Conservation (phyloP, 2,329 filamentous ascomycete genomes). For the Ophiostoma novo-ulmi region DNA sequence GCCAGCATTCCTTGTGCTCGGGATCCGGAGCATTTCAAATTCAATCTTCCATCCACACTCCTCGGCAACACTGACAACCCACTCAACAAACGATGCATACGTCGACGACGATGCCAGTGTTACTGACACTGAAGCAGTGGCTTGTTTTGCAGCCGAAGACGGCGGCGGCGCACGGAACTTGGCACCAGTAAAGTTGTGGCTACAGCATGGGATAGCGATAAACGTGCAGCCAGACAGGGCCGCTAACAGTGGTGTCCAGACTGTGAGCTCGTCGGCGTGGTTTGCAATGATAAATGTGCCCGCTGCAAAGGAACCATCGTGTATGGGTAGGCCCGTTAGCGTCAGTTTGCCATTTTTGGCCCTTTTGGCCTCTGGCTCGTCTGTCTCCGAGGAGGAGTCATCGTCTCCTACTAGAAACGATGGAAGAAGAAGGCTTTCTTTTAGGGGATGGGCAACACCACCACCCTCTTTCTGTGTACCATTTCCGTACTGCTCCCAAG, state of each 20-base stretch:
- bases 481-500: constrained; percentile 67
- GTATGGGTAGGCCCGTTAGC: constrained; percentile 32
- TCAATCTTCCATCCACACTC: constrained; percentile 73
- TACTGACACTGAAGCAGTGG: constrained; percentile 47
- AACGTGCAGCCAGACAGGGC: constrained; percentile 72
- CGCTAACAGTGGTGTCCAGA: constrained; percentile 90
- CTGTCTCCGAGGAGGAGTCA: neutral
- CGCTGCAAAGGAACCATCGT: constrained; percentile 61
- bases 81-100: constrained; percentile 78
- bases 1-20: constrained; percentile 81
- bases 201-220: constrained; percentile 92
- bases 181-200: constrained; percentile 74
- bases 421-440: constrained; percentile 42
- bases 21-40: constrained; percentile 82
- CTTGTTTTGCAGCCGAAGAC: constrained; percentile 42
- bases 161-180: constrained; percentile 63
- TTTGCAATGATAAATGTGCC: constrained; percentile 94
- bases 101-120: constrained; percentile 54
- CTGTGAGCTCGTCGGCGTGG: constrained; percentile 91
- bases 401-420: constrained; percentile 16
- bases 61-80: constrained; percentile 63
- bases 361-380: neutral
- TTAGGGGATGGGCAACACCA: constrained; percentile 24
- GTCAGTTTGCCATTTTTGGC: constrained; percentile 16
- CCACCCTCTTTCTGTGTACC: constrained; percentile 24